Conservation (phyloP, 495 filamentous ascomycete species). For the Pseudotulostoma volvatum region DNA sequence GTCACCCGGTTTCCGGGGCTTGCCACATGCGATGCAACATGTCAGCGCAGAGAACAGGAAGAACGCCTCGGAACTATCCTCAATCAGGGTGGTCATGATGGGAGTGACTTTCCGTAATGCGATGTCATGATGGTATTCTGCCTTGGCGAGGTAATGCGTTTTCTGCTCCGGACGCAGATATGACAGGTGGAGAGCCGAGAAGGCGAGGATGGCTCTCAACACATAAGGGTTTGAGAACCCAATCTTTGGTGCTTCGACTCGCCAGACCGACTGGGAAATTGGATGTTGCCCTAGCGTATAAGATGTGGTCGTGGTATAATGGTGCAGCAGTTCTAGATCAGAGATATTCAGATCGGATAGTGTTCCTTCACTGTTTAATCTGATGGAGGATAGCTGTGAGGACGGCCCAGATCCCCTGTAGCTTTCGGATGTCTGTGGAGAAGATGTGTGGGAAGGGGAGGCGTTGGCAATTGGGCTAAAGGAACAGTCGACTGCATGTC, state of each 20-base stretch:
- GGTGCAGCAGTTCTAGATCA: constrained; percentile 22
- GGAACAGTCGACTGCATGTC: constrained; percentile 13
- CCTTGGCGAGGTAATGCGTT: constrained; percentile 11
- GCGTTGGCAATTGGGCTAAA: constrained; percentile 5
- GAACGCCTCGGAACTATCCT: constrained; percentile 18
- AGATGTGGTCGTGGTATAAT: constrained; percentile 21
- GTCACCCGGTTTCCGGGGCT: constrained; percentile 4
- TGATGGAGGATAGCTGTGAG: constrained; percentile 4
- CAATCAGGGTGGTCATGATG: constrained; percentile 10
- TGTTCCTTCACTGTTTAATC: too few species aligned
- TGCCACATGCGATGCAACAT: constrained; percentile 11
- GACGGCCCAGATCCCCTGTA: constrained; percentile 1
- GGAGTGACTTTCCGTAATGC: constrained; percentile 15
- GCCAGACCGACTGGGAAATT: constrained; percentile 19
- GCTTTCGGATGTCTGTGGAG: constrained; percentile 1
- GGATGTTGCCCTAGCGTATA: constrained; percentile 18
- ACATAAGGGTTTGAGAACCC: constrained; percentile 17
- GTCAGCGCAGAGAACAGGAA: constrained; percentile 23
- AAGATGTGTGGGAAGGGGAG: not conserved
- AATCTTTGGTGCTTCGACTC: constrained; percentile 13
- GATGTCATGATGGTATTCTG: constrained; percentile 18
- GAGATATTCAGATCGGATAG: constrained; percentile 53
- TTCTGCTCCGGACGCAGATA: constrained; percentile 10
- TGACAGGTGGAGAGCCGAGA: constrained; percentile 23
- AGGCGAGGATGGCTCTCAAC: constrained; percentile 20